Evolutionary conservation across 306 rosid genomes (phyloP), one percentile per base, ranked within the genome.

Genomic region (Vachellia pachyceras): DNA sequence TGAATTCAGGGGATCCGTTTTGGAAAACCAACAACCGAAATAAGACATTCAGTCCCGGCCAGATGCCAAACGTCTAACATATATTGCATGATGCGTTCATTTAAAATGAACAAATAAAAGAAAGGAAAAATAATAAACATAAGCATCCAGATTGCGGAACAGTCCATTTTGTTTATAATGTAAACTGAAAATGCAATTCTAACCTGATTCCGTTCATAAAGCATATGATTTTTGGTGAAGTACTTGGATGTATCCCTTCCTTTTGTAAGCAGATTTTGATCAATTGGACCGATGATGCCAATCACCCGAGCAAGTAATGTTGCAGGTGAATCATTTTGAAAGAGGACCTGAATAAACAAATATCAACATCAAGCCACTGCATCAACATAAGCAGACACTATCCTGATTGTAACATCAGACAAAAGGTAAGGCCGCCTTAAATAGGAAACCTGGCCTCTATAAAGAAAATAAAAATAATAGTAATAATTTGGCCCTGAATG

Each of bases 141-240:
- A 76, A 76, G 25, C 50, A 69, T 76, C 45, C 50, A 47, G 50
- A 87, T 79, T 45, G 54, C 55, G 29, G 7, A 12, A 40, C 41
- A 37, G 41, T 55, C 40, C 7, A n/a, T 13, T 79, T 77, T 41
- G 25, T 29, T 57, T 18, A 13, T 25, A 33, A 68, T 36, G 72
- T 36, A 77, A 69, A 39, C 66, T 1, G 57, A 33, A 78, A 78
- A 78, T 33, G 33, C 50, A 87, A 69, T 58, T 71, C 63, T 84
- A 65, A 90, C 99, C 95, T 94, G 99, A 90, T 96, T 93, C 49
- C 99, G 92, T 82, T 96, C 99, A 67, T 96, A 96, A 54, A 96
- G 99, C 99, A 96, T 93, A 71, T 96, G 98, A 83, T 96, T 96
- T 87, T 96, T 96, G 46, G 99, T 82, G 87, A 96, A 93, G 85